These are phyloP conservation scores for Moelleriella libera DNA, from an alignment of 2,329 filamentous ascomycete species.

Conservation along the genomic window DNA sequence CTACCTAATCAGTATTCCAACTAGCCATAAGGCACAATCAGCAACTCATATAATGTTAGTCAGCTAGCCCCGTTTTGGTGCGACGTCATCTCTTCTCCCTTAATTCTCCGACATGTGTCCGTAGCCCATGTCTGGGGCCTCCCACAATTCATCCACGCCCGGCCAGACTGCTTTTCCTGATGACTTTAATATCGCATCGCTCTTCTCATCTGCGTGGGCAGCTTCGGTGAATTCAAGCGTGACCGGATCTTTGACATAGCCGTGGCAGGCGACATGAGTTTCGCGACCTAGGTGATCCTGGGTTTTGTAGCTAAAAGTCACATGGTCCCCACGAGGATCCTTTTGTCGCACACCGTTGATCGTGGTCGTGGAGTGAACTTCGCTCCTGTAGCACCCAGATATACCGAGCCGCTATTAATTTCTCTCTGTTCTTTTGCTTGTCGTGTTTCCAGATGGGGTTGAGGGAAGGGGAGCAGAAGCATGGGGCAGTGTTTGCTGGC, in stretches of 20 bases:
- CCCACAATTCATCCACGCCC: constrained; percentile 1
- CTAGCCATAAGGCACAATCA: no score
- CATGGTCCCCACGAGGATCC: constrained; percentile 4
- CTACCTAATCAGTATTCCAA: no score
- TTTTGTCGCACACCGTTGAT: constrained; percentile 4
- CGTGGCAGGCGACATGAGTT: constrained; percentile 5
- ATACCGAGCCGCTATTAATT: no score
- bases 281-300: constrained; percentile 3
- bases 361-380: constrained; percentile 3
- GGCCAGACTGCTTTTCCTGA: constrained; percentile 5
- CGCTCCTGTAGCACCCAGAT: no score
- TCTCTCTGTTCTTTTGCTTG: no score
- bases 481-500: no score
- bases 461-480: no score
- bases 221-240: constrained; percentile 4
- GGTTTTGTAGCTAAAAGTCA: constrained; percentile 5
- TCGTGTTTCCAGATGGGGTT: no score
- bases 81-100: no score
- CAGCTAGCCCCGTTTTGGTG: no score
- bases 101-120: no score
- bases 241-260: constrained; percentile 4
- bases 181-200: constrained; percentile 4
- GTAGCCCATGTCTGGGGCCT: not conserved
- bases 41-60: no score
- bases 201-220: constrained; percentile 3